Evolutionary conservation across 176 grass and related monocot species (phyloP), one percentile per base, ranked within the genome.

Genomic region (Triticum turgidum): DNA sequence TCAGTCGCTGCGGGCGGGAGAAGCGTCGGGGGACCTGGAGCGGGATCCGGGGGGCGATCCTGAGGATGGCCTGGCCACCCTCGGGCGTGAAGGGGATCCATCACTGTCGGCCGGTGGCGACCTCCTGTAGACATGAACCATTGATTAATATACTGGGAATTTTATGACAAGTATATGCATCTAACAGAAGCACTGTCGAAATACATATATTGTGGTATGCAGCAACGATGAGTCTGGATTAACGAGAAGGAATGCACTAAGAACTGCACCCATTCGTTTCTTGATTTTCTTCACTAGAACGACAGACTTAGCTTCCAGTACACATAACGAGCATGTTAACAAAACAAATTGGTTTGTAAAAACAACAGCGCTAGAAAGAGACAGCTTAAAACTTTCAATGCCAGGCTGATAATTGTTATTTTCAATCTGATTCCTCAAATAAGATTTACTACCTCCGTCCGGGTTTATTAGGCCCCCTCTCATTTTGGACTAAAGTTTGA

Each of bases 1-100:
- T 91, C 76, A 89, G 21, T 86, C 87, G 56, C 84, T 92, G 25
- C n/a, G 67, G 25, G 67, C 87, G 3, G 93, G 91, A 61, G 83
- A 89, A 2, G 72, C 82, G 0, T 95, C 86, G 0, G 89, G 86
- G 4, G 93, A 93, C 71, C 93, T 95, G 2, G 93, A 95, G 35
- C 91, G 86, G 34, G 93, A 95, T 27, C 93, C 93, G 0, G 78
- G 93, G 33, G 90, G 91, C 0, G 89, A 95, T 10, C 74, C 91
- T 2, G 93, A 95, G 65, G 51, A 42, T n/a, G 78, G 83, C 80
- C 84, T 89, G 5, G 89, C 72, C 4, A 56, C 90, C 80, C 93
- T 87, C 33, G 18, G 35, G 52, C 56, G 81, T 5, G 61, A 77
- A 65, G 77, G 86, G 32, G 90, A 95, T 13, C 83, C 83, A 20